Conservation (phyloP, 202 grass and related monocot species). For the Musa balbisiana region DNA sequence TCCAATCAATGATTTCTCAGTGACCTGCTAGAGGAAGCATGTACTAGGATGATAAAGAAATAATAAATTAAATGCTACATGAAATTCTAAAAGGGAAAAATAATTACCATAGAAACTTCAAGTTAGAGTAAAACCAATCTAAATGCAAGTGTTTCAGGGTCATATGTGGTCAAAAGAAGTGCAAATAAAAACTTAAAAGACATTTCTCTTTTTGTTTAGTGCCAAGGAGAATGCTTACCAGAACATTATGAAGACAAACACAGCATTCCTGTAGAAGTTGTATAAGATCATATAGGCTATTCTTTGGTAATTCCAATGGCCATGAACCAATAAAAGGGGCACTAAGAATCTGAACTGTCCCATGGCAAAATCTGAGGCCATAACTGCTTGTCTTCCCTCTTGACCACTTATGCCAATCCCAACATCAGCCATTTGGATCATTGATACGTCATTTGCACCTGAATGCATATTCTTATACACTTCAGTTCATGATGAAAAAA, state of each 20-base stretch:
- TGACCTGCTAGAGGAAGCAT: background rate
- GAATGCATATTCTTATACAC: slow-evolving; percentile 9
- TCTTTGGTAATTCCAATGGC: slow-evolving; percentile 98
- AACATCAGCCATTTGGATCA: slow-evolving; percentile 99
- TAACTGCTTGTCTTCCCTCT: slow-evolving; percentile 94
- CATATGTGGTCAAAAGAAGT: background rate
- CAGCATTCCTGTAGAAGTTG: slow-evolving; percentile 92
- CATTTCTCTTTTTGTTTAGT: background rate
- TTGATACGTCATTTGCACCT: slow-evolving; percentile 99
- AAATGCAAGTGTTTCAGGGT: background rate
- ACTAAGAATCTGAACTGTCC: slow-evolving; percentile 93
- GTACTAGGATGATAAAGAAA: background rate
- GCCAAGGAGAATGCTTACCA: slow-evolving; percentile 36
- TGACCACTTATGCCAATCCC: slow-evolving; percentile 90
- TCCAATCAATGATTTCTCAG: too few species aligned
- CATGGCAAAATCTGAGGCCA: slow-evolving; percentile 99
- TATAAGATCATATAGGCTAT: slow-evolving; percentile 96
- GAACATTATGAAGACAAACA: slow-evolving; percentile 93
- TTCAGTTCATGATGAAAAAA: background rate
- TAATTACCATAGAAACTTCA: background rate
- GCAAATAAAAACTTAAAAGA: background rate
- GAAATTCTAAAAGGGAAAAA: background rate
- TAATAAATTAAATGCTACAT: background rate
- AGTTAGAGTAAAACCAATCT: background rate
- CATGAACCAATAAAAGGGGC: slow-evolving; percentile 76